Percentiles rank a stretch among this genome's conserved stretches.
These are phyloP conservation scores for Penicillium crustosum DNA, from an alignment of 2,329 filamentous ascomycete genomes.

Conservation along the genomic window DNA sequence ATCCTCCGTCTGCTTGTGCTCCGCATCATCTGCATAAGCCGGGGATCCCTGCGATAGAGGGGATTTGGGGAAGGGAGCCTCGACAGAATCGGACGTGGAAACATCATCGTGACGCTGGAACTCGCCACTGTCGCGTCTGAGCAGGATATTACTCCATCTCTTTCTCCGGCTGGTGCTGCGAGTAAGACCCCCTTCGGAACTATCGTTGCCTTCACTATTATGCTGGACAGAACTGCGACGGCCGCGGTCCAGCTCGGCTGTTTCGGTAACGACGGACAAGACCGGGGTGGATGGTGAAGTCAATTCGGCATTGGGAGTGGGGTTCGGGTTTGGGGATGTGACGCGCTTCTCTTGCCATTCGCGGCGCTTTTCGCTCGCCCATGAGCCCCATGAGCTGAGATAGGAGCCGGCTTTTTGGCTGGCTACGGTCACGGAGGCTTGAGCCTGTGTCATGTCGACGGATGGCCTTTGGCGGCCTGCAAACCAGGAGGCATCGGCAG, in stretches of 20 bases:
- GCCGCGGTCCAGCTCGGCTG: slow-evolving; percentile 30
- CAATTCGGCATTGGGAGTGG: background rate
- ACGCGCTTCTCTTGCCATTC: slow-evolving; percentile 47
- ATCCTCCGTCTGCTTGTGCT: background rate
- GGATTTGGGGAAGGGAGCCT: slow-evolving; percentile 31
- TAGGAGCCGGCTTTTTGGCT: slow-evolving; percentile 61
- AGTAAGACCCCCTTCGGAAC: slow-evolving; percentile 19
- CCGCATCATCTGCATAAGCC: slow-evolving; percentile 16
- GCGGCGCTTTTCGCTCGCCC: slow-evolving; percentile 54
- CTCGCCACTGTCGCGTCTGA: slow-evolving; percentile 36
- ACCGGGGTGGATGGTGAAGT: slow-evolving; percentile 25
- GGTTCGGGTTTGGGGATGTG: slow-evolving; percentile 19
- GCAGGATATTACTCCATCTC: slow-evolving; percentile 40
- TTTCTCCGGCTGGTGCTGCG: slow-evolving; percentile 38
- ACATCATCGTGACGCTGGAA: slow-evolving; percentile 27
- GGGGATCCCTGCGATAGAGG: slow-evolving; percentile 34
- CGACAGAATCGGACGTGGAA: slow-evolving; percentile 17
- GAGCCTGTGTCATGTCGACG: slow-evolving; percentile 55
- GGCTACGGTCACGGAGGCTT: slow-evolving; percentile 56
- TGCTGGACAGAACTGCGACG: slow-evolving; percentile 32
- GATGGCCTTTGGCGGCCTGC: slow-evolving; percentile 33
- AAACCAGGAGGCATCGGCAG: slow-evolving; percentile 28
- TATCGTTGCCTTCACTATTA: slow-evolving; percentile 29
- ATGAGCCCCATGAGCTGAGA: slow-evolving; percentile 62
- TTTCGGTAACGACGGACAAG: slow-evolving; percentile 27